These are phyloP conservation scores for Penicillium glabrum DNA, from an alignment of 2,329 filamentous ascomycete species.

Conservation along the genomic window DNA sequence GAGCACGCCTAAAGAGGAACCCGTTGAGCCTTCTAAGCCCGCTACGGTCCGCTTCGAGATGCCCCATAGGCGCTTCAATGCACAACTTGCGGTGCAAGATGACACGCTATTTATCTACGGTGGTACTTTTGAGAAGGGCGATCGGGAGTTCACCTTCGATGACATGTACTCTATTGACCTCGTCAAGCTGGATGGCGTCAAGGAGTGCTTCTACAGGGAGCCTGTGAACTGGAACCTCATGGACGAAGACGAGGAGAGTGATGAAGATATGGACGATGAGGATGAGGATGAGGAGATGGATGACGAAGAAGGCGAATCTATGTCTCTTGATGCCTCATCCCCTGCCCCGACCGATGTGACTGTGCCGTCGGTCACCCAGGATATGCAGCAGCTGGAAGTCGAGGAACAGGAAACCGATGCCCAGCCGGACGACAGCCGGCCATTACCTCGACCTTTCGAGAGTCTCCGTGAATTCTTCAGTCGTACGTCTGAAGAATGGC, in stretches of 20 bases:
- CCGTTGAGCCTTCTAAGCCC: conserved; percentile 54
- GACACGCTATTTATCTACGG: conserved; percentile 93
- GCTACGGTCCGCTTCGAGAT: conserved; percentile 74
- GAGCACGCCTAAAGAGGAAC: conserved; percentile 50
- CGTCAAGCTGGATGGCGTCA: conserved; percentile 92
- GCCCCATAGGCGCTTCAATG: conserved; percentile 88
- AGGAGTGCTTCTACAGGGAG: conserved; percentile 83
- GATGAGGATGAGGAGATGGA: conserved; percentile 45
- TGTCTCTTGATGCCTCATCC: conserved; percentile 39
- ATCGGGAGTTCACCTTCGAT: conserved; percentile 93
- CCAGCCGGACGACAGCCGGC: conserved; percentile 69
- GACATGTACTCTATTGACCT: conserved; percentile 91
- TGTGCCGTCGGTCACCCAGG: conserved; percentile 36
- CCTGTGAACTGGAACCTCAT: conserved; percentile 79
- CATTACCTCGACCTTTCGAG: conserved; percentile 81
- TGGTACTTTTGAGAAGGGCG: conserved; percentile 92
- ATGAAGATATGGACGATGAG: conserved; percentile 53
- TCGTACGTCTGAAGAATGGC: conserved; percentile 86
- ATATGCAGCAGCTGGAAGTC: conserved; percentile 39
- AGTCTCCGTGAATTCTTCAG: conserved; percentile 87
- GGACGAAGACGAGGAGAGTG: conserved; percentile 54
- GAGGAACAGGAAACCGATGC: conserved; percentile 39
- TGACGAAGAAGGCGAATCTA: conserved; percentile 49
- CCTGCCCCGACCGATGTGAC: conserved; percentile 38
- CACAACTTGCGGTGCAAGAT: conserved; percentile 84